Evolutionary conservation across 2,329 filamentous ascomycete species (phyloP).

Genomic region (Pyrenophora teres): DNA sequence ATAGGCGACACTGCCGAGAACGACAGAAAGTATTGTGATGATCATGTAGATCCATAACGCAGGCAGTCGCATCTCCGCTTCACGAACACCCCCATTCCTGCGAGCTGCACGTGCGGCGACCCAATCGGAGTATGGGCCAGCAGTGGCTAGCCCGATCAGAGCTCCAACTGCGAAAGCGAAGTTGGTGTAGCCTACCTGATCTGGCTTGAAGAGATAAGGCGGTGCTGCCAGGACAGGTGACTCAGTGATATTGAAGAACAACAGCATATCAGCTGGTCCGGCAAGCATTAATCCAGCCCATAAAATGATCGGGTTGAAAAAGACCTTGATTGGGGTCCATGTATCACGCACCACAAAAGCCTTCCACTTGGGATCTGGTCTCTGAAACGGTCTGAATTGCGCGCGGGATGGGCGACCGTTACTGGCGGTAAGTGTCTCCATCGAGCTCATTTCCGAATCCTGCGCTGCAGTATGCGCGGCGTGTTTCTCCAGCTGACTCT

Average conservation of each 20-base stretch:
- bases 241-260: slow-evolving; percentile 59
- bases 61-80: slow-evolving; percentile 63
- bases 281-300: slow-evolving; percentile 44
- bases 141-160: slow-evolving; percentile 59
- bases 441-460: slow-evolving; percentile 31
- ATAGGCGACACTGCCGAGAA: slow-evolving; percentile 57
- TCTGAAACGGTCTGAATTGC: slow-evolving; percentile 48
- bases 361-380: slow-evolving; percentile 48
- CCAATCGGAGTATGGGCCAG: slow-evolving; percentile 62
- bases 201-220: slow-evolving; percentile 53
- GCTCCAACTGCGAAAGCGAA: slow-evolving; percentile 55
- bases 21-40: slow-evolving; percentile 55
- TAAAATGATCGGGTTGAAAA: slow-evolving; percentile 53
- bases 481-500: slow-evolving; percentile 37
- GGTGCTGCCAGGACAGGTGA: slow-evolving; percentile 53
- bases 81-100: slow-evolving; percentile 60
- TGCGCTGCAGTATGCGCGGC: slow-evolving; percentile 17
- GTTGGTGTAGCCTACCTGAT: slow-evolving; percentile 57
- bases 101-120: slow-evolving; percentile 59
- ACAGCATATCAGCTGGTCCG: slow-evolving; percentile 49
- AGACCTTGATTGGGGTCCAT: slow-evolving; percentile 49
- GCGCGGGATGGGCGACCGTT: slow-evolving; percentile 47
- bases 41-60: slow-evolving; percentile 54
- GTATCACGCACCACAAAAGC: slow-evolving; percentile 49
- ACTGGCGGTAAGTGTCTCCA: slow-evolving; percentile 23